phyloP scores from a whole-genome alignment of 768 basidiomycete species.

The Tulasnella sp. region DNA sequence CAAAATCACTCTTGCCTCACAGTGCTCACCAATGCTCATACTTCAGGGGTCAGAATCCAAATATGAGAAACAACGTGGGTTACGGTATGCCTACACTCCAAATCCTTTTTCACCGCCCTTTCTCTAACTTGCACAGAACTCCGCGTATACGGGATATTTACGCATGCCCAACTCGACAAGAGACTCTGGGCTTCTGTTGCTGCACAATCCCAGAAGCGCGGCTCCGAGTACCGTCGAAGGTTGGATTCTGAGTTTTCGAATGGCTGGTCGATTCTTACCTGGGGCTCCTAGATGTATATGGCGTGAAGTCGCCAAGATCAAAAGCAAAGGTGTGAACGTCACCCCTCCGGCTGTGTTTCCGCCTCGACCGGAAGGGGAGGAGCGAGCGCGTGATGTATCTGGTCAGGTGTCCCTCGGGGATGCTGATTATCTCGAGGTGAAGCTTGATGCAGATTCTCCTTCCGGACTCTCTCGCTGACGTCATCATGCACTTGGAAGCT shows the following conservation, averaged over 20 bases:
- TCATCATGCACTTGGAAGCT: too few relatives aligned
- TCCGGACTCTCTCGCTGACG: too few relatives aligned
- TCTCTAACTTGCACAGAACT: not conserved
- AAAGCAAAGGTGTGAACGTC: not conserved
- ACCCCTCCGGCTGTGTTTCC: not conserved
- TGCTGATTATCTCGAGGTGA: conserved; percentile 6
- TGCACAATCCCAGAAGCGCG: conserved; percentile 33
- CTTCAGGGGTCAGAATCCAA: not conserved
- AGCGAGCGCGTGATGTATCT: not conserved
- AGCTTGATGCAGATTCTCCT: not conserved
- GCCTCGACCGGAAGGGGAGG: not conserved
- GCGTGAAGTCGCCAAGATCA: not conserved
- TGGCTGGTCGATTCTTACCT: not conserved
- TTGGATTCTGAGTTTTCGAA: conserved; percentile 19
- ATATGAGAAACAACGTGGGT: conserved; percentile 10
- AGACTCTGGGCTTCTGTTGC: conserved; percentile 40
- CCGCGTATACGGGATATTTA: conserved; percentile 40
- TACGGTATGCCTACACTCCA: not conserved
- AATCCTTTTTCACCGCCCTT: not conserved
- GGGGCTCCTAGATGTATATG: not conserved
- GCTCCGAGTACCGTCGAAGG: conserved; percentile 46
- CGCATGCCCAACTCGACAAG: conserved; percentile 36
- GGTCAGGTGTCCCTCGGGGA: not conserved
- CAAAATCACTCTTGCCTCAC: too few relatives aligned
- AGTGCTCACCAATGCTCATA: too few relatives aligned